Percentiles rank a stretch among this genome's conserved stretches.
Evolutionary conservation across 148 eudicot species (phyloP).

Genomic region (Dysphania ambrosioides): DNA sequence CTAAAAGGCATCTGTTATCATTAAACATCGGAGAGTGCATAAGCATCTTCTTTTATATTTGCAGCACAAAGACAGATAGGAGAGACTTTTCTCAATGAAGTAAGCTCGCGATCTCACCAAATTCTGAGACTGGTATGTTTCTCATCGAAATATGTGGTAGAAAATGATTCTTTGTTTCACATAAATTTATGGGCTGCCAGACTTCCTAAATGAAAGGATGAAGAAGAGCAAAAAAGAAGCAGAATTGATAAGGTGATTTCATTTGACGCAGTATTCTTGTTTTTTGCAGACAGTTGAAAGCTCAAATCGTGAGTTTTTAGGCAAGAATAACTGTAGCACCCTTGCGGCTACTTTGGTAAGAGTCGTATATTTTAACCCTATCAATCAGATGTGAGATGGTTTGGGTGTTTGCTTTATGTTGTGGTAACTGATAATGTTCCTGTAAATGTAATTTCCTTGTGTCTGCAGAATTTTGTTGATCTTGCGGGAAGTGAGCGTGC

Average conservation of each 20-base stretch:
- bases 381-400: conserved; percentile 9
- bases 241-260: neutral
- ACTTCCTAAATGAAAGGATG: neutral
- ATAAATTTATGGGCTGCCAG: conserved; percentile 1
- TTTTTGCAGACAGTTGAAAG: conserved; percentile 86
- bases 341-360: conserved; percentile 90
- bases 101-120: conserved; percentile 97
- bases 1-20: neutral
- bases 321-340: conserved; percentile 59
- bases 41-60: conserved; percentile 20
- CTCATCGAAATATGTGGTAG: neutral
- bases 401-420: conserved; percentile 11
- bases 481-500: conserved; percentile 99
- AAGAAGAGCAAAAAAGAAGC: neutral
- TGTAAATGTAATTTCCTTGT: conserved; percentile 5
- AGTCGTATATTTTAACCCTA: neutral
- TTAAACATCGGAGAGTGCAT: neutral
- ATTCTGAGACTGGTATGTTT: conserved; percentile 80
- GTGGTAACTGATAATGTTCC: neutral
- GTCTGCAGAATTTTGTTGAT: conserved; percentile 81
- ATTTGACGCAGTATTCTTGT: conserved; percentile 8
- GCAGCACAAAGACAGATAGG: conserved; percentile 98
- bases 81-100: conserved; percentile 80
- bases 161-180: neutral
- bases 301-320: conserved; percentile 52